A percentile compares a stretch with the other conserved stretches of the same genome.
Conservation (phyloP, 331 rosid genomes). For the Telfairia occidentalis region DNA sequence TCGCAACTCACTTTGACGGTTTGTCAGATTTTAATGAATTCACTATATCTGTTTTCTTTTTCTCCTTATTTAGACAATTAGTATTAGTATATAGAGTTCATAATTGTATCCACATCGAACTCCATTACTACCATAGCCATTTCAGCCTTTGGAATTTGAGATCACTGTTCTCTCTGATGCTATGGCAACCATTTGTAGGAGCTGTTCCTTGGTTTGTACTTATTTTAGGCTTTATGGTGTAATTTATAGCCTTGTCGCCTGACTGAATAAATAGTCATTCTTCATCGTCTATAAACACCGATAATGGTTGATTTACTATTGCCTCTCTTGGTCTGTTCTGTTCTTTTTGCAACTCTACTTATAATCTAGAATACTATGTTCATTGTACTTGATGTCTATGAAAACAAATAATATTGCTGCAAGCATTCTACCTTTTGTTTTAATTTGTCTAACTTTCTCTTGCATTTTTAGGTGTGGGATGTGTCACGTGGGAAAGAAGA, state of each 20-base stretch:
- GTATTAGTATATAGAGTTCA: background rate
- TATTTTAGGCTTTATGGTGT: background rate
- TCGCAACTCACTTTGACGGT: slow-evolving; percentile 85
- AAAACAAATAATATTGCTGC: background rate
- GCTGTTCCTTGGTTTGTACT: background rate
- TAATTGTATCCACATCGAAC: background rate
- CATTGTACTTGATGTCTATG: background rate
- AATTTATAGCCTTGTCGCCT: background rate
- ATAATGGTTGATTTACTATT: background rate
- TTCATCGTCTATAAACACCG: background rate
- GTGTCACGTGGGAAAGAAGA: slow-evolving; percentile 76
- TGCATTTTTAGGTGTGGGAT: slow-evolving; percentile 71
- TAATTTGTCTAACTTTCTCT: background rate
- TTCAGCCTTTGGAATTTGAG: background rate
- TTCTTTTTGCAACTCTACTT: background rate
- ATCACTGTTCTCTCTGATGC: background rate
- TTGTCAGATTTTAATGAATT: slow-evolving; percentile 17
- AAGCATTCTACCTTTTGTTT: background rate
- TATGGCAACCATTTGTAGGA: background rate
- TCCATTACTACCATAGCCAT: background rate
- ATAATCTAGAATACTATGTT: background rate
- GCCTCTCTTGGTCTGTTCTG: background rate
- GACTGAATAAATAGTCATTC: background rate
- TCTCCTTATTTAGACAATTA: background rate
- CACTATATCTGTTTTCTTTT: background rate